These are phyloP conservation scores for Wickerhamomyces queroliae DNA, from an alignment of 805 yeast genomes.

Conservation along the genomic window DNA sequence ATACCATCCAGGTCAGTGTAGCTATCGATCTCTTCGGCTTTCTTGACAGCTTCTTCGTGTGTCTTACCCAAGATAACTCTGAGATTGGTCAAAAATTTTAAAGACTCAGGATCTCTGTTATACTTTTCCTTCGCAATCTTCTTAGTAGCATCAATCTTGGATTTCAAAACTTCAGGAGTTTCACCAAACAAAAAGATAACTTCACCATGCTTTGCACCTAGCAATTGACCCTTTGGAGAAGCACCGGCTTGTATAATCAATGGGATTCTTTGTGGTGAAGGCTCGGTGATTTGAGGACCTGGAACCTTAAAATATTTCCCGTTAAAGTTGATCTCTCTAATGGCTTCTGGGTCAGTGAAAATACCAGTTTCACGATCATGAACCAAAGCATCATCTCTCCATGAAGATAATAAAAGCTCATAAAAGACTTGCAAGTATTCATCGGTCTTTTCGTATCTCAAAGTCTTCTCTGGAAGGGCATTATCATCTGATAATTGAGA, in stretches of 20 bases:
- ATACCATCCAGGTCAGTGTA: conserved; percentile 30
- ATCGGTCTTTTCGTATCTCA: conserved; percentile 32
- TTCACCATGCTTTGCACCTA: conserved; percentile 37
- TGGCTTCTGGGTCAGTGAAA: conserved; percentile 29
- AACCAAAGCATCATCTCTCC: conserved; percentile 32
- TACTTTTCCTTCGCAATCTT: conserved; percentile 24
- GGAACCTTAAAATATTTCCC: conserved; percentile 33
- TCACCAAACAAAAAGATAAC: conserved; percentile 30
- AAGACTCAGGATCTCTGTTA: conserved; percentile 29
- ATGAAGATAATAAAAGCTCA: conserved; percentile 31
- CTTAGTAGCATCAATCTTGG: conserved; percentile 25
- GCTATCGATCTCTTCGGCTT: conserved; percentile 25
- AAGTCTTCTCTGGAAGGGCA: conserved; percentile 30
- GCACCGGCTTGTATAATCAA: conserved; percentile 37
- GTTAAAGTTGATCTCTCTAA: conserved; percentile 30
- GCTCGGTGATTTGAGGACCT: conserved; percentile 33
- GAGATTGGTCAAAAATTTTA: conserved; percentile 30
- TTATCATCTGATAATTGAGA: conserved; percentile 29
- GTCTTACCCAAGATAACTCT: conserved; percentile 32
- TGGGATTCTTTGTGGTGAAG: conserved; percentile 37
- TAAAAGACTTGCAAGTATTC: conserved; percentile 34
- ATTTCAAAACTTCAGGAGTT: conserved; percentile 25
- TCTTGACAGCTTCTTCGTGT: conserved; percentile 32
- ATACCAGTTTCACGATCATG: conserved; percentile 20
- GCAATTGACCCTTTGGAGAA: conserved; percentile 31